Evolutionary conservation across 768 basidiomycete species (phyloP), one percentile per base, ranked within the genome.

Genomic region (Hygrocybe punicea): DNA sequence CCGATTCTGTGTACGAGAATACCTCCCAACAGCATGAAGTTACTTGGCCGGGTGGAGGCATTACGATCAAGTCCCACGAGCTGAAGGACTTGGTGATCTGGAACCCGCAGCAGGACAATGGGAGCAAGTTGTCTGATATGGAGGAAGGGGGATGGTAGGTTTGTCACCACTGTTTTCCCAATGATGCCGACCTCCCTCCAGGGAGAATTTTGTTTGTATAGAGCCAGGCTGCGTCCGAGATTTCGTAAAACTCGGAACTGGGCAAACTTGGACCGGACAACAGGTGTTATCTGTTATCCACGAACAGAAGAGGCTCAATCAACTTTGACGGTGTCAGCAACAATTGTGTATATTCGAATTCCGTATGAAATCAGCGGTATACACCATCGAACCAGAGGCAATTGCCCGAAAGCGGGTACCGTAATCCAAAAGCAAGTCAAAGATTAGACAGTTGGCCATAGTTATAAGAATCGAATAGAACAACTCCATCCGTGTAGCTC

Each of bases 51-150:
- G 78, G 69, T 2, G 84, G 83, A 5, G 78, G 81, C 0, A 57
- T 91, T 21, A 72, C 75, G 42, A 73, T 92, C 45, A 77, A 69
- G 57, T 76, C 79, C 16, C 67, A 57, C n/a, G 78, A 81, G 42
- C 73, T 91, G 60, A 87, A 85, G 65, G 87, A 93, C 58, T 82
- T 93, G 6, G 93, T 94, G n/a, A 75, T 96, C 39, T 98, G 97
- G 96, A 98, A 99, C 74, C 96, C 97, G 6, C 84, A 84, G 63
- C 77, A 75, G 33, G 83, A 80, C 58, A 77, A 71, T 11, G 93
- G 93, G 0, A 74, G 76, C 21, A 86, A 83, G 64, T 88, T 98
- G 8, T 84, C 71, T 11, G 96, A 99, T 67, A 93, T 99, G 92
- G 92, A 98, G 66, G 79, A 81, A 6, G 80, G 81, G 0, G 96